phyloP scores from a whole-genome alignment of 257 asterid species.

The Solanum paucissectum region DNA sequence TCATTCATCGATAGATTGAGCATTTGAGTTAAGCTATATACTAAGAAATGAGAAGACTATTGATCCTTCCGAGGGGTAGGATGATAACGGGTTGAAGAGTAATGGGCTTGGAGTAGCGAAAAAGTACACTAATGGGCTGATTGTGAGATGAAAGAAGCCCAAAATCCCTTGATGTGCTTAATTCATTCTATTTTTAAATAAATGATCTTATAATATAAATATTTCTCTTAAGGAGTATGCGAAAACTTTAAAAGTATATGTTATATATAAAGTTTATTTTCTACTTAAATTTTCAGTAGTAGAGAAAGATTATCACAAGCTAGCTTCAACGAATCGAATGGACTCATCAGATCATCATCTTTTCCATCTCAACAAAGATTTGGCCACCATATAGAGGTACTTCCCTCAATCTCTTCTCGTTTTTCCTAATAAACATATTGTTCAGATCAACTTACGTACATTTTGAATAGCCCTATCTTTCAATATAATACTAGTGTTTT shows the following conservation, averaged over 20 bases:
- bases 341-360: constrained; percentile 38
- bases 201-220: background rate
- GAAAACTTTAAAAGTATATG: background rate
- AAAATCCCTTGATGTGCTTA: background rate
- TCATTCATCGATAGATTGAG: no score
- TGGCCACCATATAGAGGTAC: constrained; percentile 39
- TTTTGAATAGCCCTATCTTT: background rate
- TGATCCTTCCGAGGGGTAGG: background rate
- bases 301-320: constrained; percentile 58
- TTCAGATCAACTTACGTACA: background rate
- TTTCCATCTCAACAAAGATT: constrained; percentile 43
- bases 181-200: background rate
- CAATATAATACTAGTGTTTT: background rate
- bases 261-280: background rate
- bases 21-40: no score
- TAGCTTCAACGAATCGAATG: constrained; percentile 32
- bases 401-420: background rate
- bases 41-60: background rate
- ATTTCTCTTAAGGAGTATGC: background rate
- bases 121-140: background rate
- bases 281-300: constrained; percentile 27
- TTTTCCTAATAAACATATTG: background rate
- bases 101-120: background rate
- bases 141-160: background rate
- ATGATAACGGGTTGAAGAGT: background rate